These are phyloP conservation scores for Guadua angustifolia DNA, from an alignment of 176 grass and related monocot genomes.

Conservation along the genomic window DNA sequence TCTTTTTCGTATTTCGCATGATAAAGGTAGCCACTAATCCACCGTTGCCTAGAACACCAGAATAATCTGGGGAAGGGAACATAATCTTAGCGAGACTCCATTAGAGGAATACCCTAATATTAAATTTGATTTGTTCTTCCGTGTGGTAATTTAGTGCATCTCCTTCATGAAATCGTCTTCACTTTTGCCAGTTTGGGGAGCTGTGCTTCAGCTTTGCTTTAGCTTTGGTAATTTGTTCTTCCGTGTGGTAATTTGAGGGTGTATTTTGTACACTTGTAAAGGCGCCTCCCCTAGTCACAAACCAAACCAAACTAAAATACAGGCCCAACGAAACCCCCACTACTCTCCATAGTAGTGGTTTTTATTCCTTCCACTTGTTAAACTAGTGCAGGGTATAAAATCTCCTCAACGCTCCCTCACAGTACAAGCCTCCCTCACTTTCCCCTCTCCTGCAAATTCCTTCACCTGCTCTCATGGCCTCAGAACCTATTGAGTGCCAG, in stretches of 20 bases:
- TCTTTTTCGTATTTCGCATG: slow-evolving; percentile 22
- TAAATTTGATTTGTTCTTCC: slow-evolving; percentile 10
- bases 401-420: slow-evolving; percentile 40
- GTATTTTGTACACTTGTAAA: slow-evolving; percentile 51
- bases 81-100: slow-evolving; percentile 37
- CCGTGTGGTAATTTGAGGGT: too few relatives aligned
- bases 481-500: slow-evolving; percentile 58
- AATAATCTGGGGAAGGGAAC: slow-evolving; percentile 40
- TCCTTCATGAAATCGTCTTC: slow-evolving; percentile 21
- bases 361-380: slow-evolving; percentile 42
- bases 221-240: too few relatives aligned
- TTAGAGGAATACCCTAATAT: slow-evolving; percentile 14
- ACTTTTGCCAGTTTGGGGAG: slow-evolving; percentile 40
- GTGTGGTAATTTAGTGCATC: slow-evolving; percentile 23
- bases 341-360: background rate
- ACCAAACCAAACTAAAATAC: slow-evolving; percentile 23
- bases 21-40: slow-evolving; percentile 27
- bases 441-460: slow-evolving; percentile 41
- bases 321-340: slow-evolving; percentile 38
- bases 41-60: slow-evolving; percentile 29
- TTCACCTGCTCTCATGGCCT: slow-evolving; percentile 49
- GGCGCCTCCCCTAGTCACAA: slow-evolving; percentile 35
- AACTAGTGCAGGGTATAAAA: slow-evolving; percentile 54
- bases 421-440: slow-evolving; percentile 55
- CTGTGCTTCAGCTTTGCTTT: too few relatives aligned